Evolutionary conservation across 2,329 filamentous ascomycete genomes (phyloP), one percentile per base, ranked within the genome.

Genomic region (Metarhizium brunneum): DNA sequence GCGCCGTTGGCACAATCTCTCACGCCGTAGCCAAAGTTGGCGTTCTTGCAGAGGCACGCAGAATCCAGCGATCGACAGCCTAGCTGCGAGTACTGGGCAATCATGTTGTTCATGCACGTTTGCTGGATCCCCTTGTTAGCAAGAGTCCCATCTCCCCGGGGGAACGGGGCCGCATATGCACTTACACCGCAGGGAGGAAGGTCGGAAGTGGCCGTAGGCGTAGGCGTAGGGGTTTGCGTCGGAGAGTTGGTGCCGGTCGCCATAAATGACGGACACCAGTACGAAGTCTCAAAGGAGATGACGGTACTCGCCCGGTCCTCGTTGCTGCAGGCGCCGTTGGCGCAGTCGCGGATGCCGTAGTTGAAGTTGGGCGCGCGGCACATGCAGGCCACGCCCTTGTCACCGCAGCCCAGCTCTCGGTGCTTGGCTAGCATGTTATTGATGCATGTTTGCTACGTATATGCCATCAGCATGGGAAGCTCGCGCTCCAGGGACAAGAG

Each of bases 21-120:
- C 18, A 60, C 52, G 18, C 58, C 55, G 50, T 59, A 43, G 55
- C 52, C 25, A 42, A 60, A 59, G 55, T 60, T 57, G 53, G 52
- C 47, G 36, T 59, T 57, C 48, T 48, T 18, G 55, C 58, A 60
- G 11, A 59, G 57, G 48, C 53, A 60, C 36, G 36, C 36, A 6
- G 58, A 29, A 47, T 60, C 55, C 16, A 50, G 38, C 8, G 6
- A 47, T 30, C 20, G 16, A 40, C 58, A 59, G 35, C 58, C 54
- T 8, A 57, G 57, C 14, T 16, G 32, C 13, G 53, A 57, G 53
- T 56, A 50, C 50, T 58, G 43, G 13, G 4, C 50, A 3, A 47
- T 30, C 56, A 53, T 45, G 36, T 55, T 55, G 29, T 47, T 43
- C 18, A 55, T 43, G 42, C 54, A 55, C 14, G 48, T 56, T 32